Evolutionary conservation across 2,329 filamentous ascomycete genomes (phyloP), one percentile per base, ranked within the genome.

Genomic region (Didymellaceae sp.): DNA sequence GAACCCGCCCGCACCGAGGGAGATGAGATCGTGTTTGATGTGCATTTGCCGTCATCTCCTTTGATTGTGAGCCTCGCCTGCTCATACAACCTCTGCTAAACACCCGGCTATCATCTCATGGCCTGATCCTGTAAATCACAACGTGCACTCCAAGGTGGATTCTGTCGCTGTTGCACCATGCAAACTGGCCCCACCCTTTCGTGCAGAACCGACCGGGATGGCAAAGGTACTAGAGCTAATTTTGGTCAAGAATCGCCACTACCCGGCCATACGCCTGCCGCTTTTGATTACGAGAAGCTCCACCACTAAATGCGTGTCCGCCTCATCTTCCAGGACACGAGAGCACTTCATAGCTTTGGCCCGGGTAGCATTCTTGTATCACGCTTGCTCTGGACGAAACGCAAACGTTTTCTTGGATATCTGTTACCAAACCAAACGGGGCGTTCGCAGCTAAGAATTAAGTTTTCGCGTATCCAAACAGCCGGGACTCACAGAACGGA

Each of bases 1-100:
- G 62, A 61, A 61, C 47, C 45, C 46, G 39, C 47, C 48, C 41
- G 35, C 50, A 38, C 42, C 38, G 32, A 48, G 47, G 43, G 59
- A 65, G 59, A 65, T 62, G 62, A 63, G 46, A 44, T 39, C 42
- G 34, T 22, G 61, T 65, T 63, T 63, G 59, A 62, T 57, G 45
- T 56, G 45, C 53, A 50, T 52, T 54, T 32, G 44, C 48, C 37
- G 43, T 63, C 59, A 65, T 61, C 49, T 62, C 47, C 49, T 55
- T 53, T 45, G 50, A 57, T 44, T 42, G 18, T 24, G 42, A 52
- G 42, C 13, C 48, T 17, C 24, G 37, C 37, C 32, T 37, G 32
- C 30, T 31, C 35, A 41, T 33, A 20, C 42, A 45, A n/a, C 18
- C 13, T 41, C 16, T 45, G 16, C 16, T 37, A n/a, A 52, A 6